Evolutionary conservation across 2,329 filamentous ascomycete genomes (phyloP), one percentile per base, ranked within the genome.

Genomic region (Talaromyces sp.): DNA sequence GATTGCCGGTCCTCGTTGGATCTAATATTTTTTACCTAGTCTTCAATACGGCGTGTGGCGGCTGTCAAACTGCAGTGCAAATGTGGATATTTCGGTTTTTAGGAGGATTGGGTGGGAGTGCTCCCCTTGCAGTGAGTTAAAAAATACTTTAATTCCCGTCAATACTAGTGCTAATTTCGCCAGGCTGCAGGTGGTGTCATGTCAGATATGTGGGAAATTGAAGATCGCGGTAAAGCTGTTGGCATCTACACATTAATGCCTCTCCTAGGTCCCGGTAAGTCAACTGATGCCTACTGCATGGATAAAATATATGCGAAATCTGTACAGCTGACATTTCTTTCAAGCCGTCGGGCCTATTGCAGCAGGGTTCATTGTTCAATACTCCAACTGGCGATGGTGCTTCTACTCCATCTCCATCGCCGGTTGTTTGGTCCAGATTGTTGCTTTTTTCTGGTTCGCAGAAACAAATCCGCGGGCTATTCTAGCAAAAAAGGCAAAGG

Each of bases 81-180:
- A 72, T 86, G 13, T 77, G 86, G 15, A 70, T 83, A 17, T 85
- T 87, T 65, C 78, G 85, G 10, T 78, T 86, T 49, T 71, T 85
- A 27, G 74, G 76, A 33, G 85, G 83, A 10, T 70, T 81, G 2
- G 83, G 81, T 65, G 85, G 83, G 2, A 83, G 81, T 61, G 81
- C 82, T 5, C 85, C 85, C 4, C 68, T 62, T 3, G 54, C 63
- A 33, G 51, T 47, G 19, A 25, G 44, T 47, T 9, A 47, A 19
- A 11, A 1, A 9, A 4, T 47, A 11, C 11, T 47, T 15, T 19
- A 4, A 3, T 25, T 6, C 2, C 11, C 19, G 2, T 19, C 7
- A 25, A 8, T 8, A 17, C 7, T 39, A n/a, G 17, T 47, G 22
- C 44, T 47, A 25, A 47, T 8, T 4, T 47, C 6, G 1, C 4